Base-by-base conservation (phyloP, 1,284 basidiomycete genomes). In the Trichosporon faecale region DNA sequence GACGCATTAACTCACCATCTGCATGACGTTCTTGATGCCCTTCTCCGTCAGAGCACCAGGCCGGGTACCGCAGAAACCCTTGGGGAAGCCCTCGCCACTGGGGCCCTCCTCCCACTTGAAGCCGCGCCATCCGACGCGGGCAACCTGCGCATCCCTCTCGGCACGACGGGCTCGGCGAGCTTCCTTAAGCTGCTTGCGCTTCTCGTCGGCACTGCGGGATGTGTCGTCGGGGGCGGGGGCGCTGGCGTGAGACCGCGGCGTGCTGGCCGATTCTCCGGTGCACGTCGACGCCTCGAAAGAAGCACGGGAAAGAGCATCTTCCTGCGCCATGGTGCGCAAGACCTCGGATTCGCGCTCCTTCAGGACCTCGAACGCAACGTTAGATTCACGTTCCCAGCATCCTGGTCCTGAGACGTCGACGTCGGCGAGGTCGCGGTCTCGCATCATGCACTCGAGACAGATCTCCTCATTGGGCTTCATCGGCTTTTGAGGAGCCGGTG, bases 391-490 rank as follows among this genome's bases (percentile, higher is more conserved):
- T 0, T 93, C 94, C 96, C 96, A 99, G 16, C 92, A 87, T 0
- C 94, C 93, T 4, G 90, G 89, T 33, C 91, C 90, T 1, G 90
- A 88, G 25, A 98, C 96, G 79, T 91, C 88, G 31, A 99, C 93
- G 82, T 98, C 96, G 40, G 92, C 94, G 91, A 99, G 94, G 80
- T 99, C 96, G 79, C 96, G 90, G 84, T 99, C 96, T 57, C 96
- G 91, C 96, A 99, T 99, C 78, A 97, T 93, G 82, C 96, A 99
- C 84, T 99, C 96, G 64, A 98, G 87, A 78, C 96, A 99, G 57
- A 98, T 86, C 82, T 98, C 95, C 64, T 85, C 85, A 65, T 79
- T 80, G 8, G 77, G 77, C 40, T 65, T 69, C 25, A 67, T 61
- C 18, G 57, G 57, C 29, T 23, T 23, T 61, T 31, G 57, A 14